phyloP scores from a whole-genome alignment of 1,139 yeast species.

The Saccharomyces pastorianus region DNA sequence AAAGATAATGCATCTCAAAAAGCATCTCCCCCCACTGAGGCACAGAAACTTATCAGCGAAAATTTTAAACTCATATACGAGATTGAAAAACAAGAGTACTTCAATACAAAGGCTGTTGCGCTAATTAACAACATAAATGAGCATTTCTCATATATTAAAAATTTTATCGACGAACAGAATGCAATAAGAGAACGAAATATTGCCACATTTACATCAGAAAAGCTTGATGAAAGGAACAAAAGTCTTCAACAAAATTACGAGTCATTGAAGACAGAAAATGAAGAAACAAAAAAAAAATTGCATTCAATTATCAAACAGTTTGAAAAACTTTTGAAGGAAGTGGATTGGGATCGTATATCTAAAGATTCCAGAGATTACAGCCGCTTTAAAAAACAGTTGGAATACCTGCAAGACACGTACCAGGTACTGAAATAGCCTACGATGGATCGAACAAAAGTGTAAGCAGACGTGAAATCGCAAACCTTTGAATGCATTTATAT shows the following conservation, averaged over 20 bases:
- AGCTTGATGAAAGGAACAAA: constrained; percentile 10
- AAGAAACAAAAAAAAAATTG: constrained; percentile 12
- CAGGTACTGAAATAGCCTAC: constrained; percentile 2
- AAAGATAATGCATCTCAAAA: not conserved
- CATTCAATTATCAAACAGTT: constrained; percentile 13
- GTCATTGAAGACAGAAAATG: constrained; percentile 6
- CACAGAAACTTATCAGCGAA: constrained; percentile 18
- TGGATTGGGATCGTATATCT: constrained; percentile 21
- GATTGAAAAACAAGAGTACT: constrained; percentile 28
- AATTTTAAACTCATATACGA: constrained; percentile 25
- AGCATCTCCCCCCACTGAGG: constrained; percentile 3
- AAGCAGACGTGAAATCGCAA: not conserved
- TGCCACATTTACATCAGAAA: constrained; percentile 13
- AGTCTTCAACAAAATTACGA: constrained; percentile 10
- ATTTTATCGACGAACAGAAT: constrained; percentile 13
- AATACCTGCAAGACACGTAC: constrained; percentile 13
- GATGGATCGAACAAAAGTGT: not conserved
- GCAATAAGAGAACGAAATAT: constrained; percentile 11
- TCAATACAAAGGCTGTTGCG: constrained; percentile 20
- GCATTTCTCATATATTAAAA: constrained; percentile 24
- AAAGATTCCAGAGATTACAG: constrained; percentile 10
- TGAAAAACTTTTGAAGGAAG: constrained; percentile 7
- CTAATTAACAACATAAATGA: constrained; percentile 25
- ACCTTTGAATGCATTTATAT: not conserved
- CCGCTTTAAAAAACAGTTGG: constrained; percentile 10